These are phyloP conservation scores for Neurospora sp. DNA, from an alignment of 495 filamentous ascomycete genomes.

Conservation along the genomic window DNA sequence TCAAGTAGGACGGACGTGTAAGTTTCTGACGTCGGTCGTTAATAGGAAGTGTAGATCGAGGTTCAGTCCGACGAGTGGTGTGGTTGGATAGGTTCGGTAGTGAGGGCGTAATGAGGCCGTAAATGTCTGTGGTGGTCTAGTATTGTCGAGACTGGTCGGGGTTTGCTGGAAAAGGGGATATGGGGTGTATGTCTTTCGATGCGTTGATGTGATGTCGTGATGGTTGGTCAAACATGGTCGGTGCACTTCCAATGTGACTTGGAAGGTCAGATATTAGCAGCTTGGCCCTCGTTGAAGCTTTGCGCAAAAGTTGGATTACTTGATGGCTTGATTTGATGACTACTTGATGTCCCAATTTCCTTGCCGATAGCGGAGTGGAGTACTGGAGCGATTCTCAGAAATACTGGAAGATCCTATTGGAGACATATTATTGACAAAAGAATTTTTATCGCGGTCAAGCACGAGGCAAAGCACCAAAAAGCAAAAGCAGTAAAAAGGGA, in stretches of 20 bases:
- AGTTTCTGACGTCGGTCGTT: not conserved
- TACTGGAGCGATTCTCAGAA: not conserved
- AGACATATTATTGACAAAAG: not conserved
- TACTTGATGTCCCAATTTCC: not conserved
- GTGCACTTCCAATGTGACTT: not conserved
- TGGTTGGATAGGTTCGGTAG: not conserved
- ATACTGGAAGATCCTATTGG: not conserved
- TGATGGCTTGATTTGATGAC: not conserved
- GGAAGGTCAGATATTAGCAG: not conserved
- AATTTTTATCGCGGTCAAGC: not conserved
- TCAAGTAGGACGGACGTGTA: not conserved
- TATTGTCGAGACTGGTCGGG: not conserved
- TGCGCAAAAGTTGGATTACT: not conserved
- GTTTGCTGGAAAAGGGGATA: not conserved
- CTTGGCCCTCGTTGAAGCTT: not conserved
- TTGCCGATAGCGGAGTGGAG: not conserved
- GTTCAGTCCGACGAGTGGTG: not conserved
- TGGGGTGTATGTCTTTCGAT: not conserved
- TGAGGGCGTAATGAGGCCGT: not conserved
- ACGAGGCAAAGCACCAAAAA: not conserved
- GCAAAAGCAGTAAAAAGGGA: not conserved
- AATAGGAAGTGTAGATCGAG: not conserved
- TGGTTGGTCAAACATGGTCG: not conserved
- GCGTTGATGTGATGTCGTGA: not conserved
- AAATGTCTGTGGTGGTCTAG: not conserved